Evolutionary conservation across 2,329 filamentous ascomycete species (phyloP), one percentile per base, ranked within the genome.

Genomic region (Clarireedia paspali): DNA sequence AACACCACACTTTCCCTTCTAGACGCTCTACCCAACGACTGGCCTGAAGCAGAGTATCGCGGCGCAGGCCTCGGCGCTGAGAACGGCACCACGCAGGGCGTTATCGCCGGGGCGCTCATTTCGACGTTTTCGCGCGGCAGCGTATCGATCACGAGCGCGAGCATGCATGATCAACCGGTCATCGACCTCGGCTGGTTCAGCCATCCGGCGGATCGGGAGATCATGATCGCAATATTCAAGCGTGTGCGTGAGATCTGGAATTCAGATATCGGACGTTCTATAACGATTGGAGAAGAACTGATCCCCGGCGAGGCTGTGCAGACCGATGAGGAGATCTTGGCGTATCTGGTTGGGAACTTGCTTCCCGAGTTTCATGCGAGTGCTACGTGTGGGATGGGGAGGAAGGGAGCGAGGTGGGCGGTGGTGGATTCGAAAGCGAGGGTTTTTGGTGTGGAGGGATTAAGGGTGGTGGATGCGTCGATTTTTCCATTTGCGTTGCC

Each of bases 101-200:
- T 24, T 2, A 15, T 54, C 23, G 45, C 23, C 5, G 45, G 44
- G 27, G 67, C 68, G 0, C 62, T 77, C 0, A 66, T 73, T 2
- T 68, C 74, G 0, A 71, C 74, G 1, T 24, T 50, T 20, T 55
- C 53, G 3, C 54, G 54, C 2, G 42, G 54, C 5, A 76, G 67
- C 50, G 66, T 78, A 3, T 73, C 71, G 0, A 68, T 79, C 17
- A 42, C 49, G 0, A 71, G 68, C 0, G 55, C 63, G 15, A 64
- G 70, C 6, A 70, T 65, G 0, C 52, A 60, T 0, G 70, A 73
- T 17, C 60, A 62, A 1, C 76, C 77, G 0, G 17, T 58, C 6
- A 60, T 73, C 12, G 69, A 77, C 60, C 72, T 74, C 2, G 75
- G 75, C 59, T 79, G 73, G 70, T 66, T 80, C 0, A 67, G 64